phyloP scores from a whole-genome alignment of 108 stramenopile species.

The Stephanodiscus triporus region DNA sequence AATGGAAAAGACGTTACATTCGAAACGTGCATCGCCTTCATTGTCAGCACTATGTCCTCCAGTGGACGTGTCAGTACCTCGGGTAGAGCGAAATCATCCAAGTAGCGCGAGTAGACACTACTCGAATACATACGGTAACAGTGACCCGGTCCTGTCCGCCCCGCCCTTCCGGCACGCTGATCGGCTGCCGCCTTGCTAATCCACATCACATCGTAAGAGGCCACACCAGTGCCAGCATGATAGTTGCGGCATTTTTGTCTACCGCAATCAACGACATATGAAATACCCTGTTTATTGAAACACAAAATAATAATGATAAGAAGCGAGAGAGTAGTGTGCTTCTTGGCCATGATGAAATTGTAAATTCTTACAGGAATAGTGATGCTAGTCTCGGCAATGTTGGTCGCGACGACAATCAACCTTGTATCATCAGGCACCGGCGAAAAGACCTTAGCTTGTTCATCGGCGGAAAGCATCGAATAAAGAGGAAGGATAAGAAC shows the following conservation, averaged over 20 bases:
- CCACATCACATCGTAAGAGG: slow-evolving; percentile 94
- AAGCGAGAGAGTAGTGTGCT: not conserved
- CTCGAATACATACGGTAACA: slow-evolving; percentile 96
- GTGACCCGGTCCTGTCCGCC: slow-evolving; percentile 95
- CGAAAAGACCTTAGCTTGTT: slow-evolving; percentile 91
- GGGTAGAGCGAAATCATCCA: slow-evolving; percentile 84
- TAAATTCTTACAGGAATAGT: slow-evolving; percentile 69
- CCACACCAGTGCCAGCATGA: slow-evolving; percentile 82
- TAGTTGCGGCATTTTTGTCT: slow-evolving; percentile 92
- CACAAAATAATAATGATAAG: slow-evolving; percentile 57
- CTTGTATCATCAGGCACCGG: slow-evolving; percentile 89
- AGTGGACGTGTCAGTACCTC: slow-evolving; percentile 86
- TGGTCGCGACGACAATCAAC: slow-evolving; percentile 95
- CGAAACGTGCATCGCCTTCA: slow-evolving; percentile 86
- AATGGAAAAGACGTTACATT: slow-evolving; percentile 83
- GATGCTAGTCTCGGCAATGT: slow-evolving; percentile 96
- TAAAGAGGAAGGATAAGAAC: slow-evolving; percentile 90
- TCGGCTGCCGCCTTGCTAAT: slow-evolving; percentile 97
- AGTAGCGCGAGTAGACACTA: slow-evolving; percentile 88
- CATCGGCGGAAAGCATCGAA: slow-evolving; percentile 90
- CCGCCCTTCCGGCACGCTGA: slow-evolving; percentile 97
- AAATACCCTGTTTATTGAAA: slow-evolving; percentile 68
- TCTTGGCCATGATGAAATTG: not conserved
- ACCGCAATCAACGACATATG: slow-evolving; percentile 98
- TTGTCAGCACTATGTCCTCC: slow-evolving; percentile 90